Evolutionary conservation across 345 rosid species (phyloP), one percentile per base, ranked within the genome.

Genomic region (Sisymbrium irio): DNA sequence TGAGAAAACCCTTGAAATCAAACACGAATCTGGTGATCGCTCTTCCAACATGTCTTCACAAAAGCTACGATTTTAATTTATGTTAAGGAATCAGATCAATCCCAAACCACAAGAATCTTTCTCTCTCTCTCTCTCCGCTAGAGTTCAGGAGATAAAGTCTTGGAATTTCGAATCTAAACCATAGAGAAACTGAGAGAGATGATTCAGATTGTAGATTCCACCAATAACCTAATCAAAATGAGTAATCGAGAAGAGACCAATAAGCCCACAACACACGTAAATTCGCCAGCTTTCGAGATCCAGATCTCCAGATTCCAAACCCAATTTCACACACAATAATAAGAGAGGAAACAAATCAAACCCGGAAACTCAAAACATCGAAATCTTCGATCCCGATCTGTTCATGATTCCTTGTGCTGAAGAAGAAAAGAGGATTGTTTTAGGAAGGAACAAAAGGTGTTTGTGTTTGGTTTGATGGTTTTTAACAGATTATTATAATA

Each of bases 21-120:
- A 75, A 80, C 85, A 82, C 50, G 80, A 81, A 56, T 83, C 81
- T 66, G 61, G 72, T 85, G 85, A 77, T 69, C 83, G 87, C 32
- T 87, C 85, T 80, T 92, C 95, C 83, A 90, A 81, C 98, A 90
- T 92, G 47, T 85, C 82, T 80, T 68, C 72, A 27, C 1, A 17
- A 47, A 49, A 50, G 14, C 46, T 41, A 73, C 42, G 45, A 47
- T 28, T 27, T 4, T n/a, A n/a, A 8, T 20, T n/a, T 17, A 51
- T 37, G 62, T n/a, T 25, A n/a, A 1, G 27, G 51, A 58, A 45
- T 19, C 61, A 71, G 61, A 71, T 59, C 67, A 37, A 71, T 58
- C 56, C 64, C 58, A 6, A 58, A 60, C 10, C 27, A 6, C 1
- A 33, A 58, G 28, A 27, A 27, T 27, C 28, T 27, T 4, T 27